phyloP scores from a whole-genome alignment of 164 flowering plant genomes.

The Dillenia suffruticosa region DNA sequence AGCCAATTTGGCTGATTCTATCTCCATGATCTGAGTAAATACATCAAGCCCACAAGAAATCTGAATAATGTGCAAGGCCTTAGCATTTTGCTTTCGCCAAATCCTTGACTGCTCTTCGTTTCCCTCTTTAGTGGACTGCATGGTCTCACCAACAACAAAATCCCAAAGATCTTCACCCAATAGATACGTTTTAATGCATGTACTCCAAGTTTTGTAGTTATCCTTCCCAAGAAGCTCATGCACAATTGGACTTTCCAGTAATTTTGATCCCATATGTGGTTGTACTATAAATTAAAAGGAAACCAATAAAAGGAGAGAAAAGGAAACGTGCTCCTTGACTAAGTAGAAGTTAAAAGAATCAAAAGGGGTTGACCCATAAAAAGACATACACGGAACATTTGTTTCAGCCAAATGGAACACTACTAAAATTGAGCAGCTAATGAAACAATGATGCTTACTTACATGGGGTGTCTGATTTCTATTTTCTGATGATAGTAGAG shows the following conservation, averaged over 20 bases:
- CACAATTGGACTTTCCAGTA: neutral
- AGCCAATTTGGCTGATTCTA: constrained; percentile 9
- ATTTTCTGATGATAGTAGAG: no score
- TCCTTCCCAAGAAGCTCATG: neutral
- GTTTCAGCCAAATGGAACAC: no score
- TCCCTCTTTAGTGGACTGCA: neutral
- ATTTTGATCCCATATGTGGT: neutral
- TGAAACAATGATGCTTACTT: no score
- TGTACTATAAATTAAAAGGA: no score
- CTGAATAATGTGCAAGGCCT: constrained; percentile 19
- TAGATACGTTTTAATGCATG: constrained; percentile 2
- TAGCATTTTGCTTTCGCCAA: constrained; percentile 15
- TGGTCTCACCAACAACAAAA: neutral
- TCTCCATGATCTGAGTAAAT: constrained; percentile 1
- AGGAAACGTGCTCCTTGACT: no score
- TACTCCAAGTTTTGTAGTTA: neutral
- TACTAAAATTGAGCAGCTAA: no score
- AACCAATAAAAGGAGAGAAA: no score
- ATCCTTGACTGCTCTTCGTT: neutral
- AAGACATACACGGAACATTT: no score
- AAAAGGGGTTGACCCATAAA: neutral
- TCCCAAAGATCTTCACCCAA: constrained; percentile 9
- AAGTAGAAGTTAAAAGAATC: no score
- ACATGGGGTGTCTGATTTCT: no score
- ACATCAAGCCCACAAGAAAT: constrained; percentile 11